Base-by-base conservation (phyloP, 2,329 filamentous ascomycete species). In the Aureobasidium sp. region DNA sequence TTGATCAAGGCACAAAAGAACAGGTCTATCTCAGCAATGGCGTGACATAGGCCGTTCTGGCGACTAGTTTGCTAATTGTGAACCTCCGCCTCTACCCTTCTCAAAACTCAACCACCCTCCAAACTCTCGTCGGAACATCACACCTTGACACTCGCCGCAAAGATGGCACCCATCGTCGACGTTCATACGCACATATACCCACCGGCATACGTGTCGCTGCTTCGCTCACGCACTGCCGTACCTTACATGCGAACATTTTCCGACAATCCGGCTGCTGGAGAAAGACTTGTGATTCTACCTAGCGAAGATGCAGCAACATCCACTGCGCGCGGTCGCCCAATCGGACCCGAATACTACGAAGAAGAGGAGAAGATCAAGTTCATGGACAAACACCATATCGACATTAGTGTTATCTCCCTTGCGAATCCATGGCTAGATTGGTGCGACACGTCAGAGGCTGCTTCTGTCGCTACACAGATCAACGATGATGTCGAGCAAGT, bases 391-490 rank as follows among this genome's bases (percentile, higher is more conserved):
- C 92, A 97, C 76, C 78, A 78, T 59, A 96, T 97, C 72, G 83
- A 88, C 73, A 85, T 88, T 66, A 94, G 89, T 1, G 89, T 96
- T 56, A 85, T 97, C 65, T 94, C 90, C 0, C 84, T 96, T 26
- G 92, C 92, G 15, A 97, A 97, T 71, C 92, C 92, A 0, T 97
- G 92, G 92, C 82, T 97, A 2, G 92, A 97, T 75, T 97, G 96
- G 71, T 76, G 96, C 0, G 74, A 79, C 0, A 88, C 89, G 0
- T 83, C 82, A 1, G 72, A 75, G 34, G 85, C 87, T 53, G 90
- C 82, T 1, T 72, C 75, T 36, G 85, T 87, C 52, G 90, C 90
- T 0, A 70, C 76, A 59, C 79, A 79, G 0, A 87, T 96, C 72
- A 97, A 96, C 73, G 79, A 87, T 67, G 90, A 93, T 66, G 87